Evolutionary conservation across 2,329 filamentous ascomycete species (phyloP).

Genomic region (Hypocreales sp.): DNA sequence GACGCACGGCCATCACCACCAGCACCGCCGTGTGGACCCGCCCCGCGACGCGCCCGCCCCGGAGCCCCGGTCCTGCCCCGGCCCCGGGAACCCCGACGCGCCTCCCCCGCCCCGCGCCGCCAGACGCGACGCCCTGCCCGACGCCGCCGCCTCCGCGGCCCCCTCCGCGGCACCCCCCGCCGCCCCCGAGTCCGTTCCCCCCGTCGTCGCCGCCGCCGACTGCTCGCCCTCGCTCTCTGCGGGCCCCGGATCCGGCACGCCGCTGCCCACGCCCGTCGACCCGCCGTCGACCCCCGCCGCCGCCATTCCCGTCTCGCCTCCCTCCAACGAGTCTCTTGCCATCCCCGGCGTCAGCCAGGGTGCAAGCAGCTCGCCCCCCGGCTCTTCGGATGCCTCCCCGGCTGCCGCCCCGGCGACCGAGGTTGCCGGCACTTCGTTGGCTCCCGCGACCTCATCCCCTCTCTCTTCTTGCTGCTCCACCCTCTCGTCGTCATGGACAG

Average conservation of each 20-base stretch:
- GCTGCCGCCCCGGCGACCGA: background rate
- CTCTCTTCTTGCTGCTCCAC: background rate
- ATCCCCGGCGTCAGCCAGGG: slow-evolving; percentile 8
- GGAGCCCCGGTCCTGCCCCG: too few species aligned
- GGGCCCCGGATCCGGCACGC: too few species aligned
- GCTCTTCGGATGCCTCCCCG: slow-evolving; percentile 1
- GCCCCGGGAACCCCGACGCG: background rate
- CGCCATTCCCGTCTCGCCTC: slow-evolving; percentile 13
- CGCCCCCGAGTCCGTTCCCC: slow-evolving; percentile 40
- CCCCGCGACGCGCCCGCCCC: background rate
- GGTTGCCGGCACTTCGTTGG: background rate
- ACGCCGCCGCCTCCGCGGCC: slow-evolving; percentile 13
- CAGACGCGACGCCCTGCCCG: slow-evolving; percentile 2
- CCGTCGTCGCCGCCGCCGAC: slow-evolving; percentile 38
- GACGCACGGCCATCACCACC: slow-evolving; percentile 5
- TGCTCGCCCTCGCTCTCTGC: too few species aligned
- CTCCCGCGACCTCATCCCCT: background rate
- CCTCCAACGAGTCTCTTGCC: slow-evolving; percentile 8
- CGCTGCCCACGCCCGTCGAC: too few species aligned
- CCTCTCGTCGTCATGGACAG: background rate
- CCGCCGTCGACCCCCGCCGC: slow-evolving; percentile 18
- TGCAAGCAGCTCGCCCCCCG: slow-evolving; percentile 9
- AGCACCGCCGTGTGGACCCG: slow-evolving; percentile 5
- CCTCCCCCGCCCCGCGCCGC: background rate
- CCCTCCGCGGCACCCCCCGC: slow-evolving; percentile 32